Conservation (phyloP, 2,329 filamentous ascomycete species). For the Exophiala sp. region DNA sequence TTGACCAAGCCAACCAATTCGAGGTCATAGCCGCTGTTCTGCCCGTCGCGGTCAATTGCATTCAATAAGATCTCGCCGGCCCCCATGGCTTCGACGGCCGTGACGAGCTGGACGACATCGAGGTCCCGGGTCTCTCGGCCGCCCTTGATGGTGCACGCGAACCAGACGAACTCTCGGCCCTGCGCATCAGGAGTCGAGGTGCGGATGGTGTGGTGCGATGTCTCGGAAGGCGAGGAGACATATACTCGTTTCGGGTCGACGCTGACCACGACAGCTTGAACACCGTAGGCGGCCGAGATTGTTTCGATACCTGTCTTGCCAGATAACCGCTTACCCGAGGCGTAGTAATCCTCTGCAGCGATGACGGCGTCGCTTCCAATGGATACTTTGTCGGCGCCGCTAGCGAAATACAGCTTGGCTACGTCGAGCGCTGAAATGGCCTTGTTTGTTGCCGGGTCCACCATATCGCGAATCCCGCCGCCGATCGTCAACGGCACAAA, state of each 20-base stretch:
- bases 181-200: constrained; percentile 62
- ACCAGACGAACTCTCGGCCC: constrained; percentile 85
- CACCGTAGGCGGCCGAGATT: constrained; percentile 88
- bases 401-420: constrained; percentile 94
- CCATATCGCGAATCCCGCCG: constrained; percentile 87
- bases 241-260: constrained; percentile 92
- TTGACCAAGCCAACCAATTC: constrained; percentile 90
- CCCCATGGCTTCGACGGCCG: constrained; percentile 92
- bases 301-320: constrained; percentile 91
- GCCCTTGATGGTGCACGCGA: constrained; percentile 94
- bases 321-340: constrained; percentile 59
- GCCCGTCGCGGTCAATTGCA: constrained; percentile 95
- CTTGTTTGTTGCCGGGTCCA: constrained; percentile 73
- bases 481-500: constrained; percentile 96
- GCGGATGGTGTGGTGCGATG: constrained; percentile 64
- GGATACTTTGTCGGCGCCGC: constrained; percentile 93
- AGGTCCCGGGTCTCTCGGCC: constrained; percentile 90
- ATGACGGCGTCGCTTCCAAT: constrained; percentile 92
- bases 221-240: constrained; percentile 60
- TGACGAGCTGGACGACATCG: constrained; percentile 80
- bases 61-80: constrained; percentile 91
- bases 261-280: constrained; percentile 92
- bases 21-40: constrained; percentile 87
- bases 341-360: constrained; percentile 87
- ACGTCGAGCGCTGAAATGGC: constrained; percentile 86